phyloP scores from a whole-genome alignment of 1,139 yeast genomes.

The Taphrina deformans region DNA sequence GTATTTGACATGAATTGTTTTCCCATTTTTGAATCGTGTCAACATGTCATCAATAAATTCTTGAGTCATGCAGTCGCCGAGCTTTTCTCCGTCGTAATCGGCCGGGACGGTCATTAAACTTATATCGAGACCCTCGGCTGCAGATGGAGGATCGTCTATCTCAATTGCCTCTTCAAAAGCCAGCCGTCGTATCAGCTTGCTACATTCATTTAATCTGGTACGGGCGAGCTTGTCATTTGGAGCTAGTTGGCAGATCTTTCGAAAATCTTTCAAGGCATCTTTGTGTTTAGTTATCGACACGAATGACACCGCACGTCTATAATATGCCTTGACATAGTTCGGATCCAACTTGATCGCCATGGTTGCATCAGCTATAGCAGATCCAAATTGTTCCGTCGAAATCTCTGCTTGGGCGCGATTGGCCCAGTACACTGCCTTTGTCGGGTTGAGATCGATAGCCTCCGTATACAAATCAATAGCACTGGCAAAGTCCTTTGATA shows the following conservation, averaged over 20 bases:
- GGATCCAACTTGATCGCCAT: conserved; percentile 68
- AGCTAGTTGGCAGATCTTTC: conserved; percentile 58
- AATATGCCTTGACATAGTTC: conserved; percentile 63
- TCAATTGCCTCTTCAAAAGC: conserved; percentile 89
- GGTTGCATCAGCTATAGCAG: conserved; percentile 75
- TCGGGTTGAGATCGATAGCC: conserved; percentile 70
- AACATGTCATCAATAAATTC: conserved; percentile 68
- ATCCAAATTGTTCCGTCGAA: conserved; percentile 81
- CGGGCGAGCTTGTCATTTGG: conserved; percentile 73
- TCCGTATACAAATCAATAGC: conserved; percentile 72
- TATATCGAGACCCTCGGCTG: conserved; percentile 38
- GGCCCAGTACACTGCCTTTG: conserved; percentile 73
- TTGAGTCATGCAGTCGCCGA: conserved; percentile 50
- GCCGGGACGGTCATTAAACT: conserved; percentile 51
- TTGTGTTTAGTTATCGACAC: conserved; percentile 75
- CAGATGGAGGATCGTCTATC: conserved; percentile 55
- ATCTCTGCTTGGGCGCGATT: conserved; percentile 91
- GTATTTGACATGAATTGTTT: conserved; percentile 72
- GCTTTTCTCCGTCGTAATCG: conserved; percentile 64
- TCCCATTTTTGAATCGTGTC: conserved; percentile 68
- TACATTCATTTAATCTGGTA: conserved; percentile 64
- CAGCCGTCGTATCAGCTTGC: conserved; percentile 64
- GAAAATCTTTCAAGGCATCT: conserved; percentile 72
- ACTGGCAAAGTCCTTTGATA: conserved; percentile 59
- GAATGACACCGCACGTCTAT: conserved; percentile 77